These are phyloP conservation scores for Linnemannia schmuckeri DNA, from an alignment of 192 early-diverging fungal species.

Conservation along the genomic window DNA sequence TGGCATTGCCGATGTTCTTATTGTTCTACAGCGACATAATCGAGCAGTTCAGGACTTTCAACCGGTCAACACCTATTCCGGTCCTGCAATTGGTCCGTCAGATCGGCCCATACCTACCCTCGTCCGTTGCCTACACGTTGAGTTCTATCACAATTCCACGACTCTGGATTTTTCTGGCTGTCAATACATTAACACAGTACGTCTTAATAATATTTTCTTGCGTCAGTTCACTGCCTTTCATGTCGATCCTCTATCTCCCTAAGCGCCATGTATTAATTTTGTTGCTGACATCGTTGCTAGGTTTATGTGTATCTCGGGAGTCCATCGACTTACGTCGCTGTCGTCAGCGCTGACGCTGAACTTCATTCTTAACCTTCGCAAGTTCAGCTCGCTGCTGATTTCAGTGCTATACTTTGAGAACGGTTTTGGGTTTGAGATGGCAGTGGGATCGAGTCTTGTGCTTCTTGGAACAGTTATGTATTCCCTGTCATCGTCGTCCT, in stretches of 20 bases:
- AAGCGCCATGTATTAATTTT: not conserved
- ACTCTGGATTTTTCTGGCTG: slow-evolving; percentile 78
- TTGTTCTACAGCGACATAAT: slow-evolving; percentile 79
- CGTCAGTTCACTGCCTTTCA: no score
- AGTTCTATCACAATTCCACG: slow-evolving; percentile 63
- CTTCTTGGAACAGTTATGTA: slow-evolving; percentile 87
- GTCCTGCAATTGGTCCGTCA: slow-evolving; percentile 39
- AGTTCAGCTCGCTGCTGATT: slow-evolving; percentile 85
- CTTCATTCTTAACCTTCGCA: slow-evolving; percentile 88
- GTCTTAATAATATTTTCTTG: slow-evolving; percentile 9
- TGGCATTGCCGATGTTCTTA: slow-evolving; percentile 86
- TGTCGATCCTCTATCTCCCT: not conserved
- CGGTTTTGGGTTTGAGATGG: slow-evolving; percentile 73
- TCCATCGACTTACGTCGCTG: slow-evolving; percentile 83
- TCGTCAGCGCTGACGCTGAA: slow-evolving; percentile 87
- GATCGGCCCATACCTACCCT: slow-evolving; percentile 33
- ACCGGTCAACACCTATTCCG: slow-evolving; percentile 64
- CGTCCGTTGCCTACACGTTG: slow-evolving; percentile 43
- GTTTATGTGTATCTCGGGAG: slow-evolving; percentile 90
- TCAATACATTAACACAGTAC: slow-evolving; percentile 87
- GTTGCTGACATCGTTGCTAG: slow-evolving; percentile 26
- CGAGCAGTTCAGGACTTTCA: slow-evolving; percentile 67
- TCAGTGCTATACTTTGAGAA: slow-evolving; percentile 87
- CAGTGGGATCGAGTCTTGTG: slow-evolving; percentile 79
- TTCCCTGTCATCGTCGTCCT: slow-evolving; percentile 51